These are phyloP conservation scores for Phytopythium vexans DNA, from an alignment of 352 stramenopile genomes.

Conservation along the genomic window DNA sequence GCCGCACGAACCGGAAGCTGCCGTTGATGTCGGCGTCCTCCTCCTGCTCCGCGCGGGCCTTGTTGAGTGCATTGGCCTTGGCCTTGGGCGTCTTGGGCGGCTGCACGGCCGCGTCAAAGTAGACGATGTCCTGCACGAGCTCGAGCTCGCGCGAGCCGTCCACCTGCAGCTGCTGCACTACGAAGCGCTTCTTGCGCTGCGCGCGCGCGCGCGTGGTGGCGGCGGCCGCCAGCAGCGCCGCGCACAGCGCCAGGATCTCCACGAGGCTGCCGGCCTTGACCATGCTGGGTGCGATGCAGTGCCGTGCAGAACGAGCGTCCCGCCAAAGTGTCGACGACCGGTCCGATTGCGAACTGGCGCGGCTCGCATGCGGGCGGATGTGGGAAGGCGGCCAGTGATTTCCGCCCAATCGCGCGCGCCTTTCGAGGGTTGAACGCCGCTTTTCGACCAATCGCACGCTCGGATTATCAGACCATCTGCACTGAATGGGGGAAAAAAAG, in stretches of 20 bases:
- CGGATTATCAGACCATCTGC: not conserved
- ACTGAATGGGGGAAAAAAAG: conserved; percentile 4
- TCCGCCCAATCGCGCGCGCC: too few species aligned
- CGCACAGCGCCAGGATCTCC: conserved; percentile 42
- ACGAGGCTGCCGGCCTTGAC: conserved; percentile 35
- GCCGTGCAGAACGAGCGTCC: too few species aligned
- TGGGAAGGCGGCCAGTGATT: too few species aligned
- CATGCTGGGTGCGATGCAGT: conserved; percentile 14
- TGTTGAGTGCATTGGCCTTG: too few species aligned
- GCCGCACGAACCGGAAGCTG: conserved; percentile 43
- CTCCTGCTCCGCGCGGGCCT: not conserved
- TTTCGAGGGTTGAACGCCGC: too few species aligned
- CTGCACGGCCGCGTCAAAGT: conserved; percentile 73
- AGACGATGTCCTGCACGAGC: conserved; percentile 83
- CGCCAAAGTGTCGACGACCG: too few species aligned
- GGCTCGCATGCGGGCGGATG: too few species aligned
- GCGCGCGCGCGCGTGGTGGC: conserved; percentile 42
- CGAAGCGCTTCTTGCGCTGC: conserved; percentile 34
- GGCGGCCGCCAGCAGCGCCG: conserved; percentile 44
- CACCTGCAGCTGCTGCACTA: conserved; percentile 39
- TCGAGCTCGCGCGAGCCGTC: conserved; percentile 62
- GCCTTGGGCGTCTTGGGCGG: conserved; percentile 11
- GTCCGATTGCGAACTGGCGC: too few species aligned
- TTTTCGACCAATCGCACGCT: conserved; percentile 9
- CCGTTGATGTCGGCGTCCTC: not conserved